Evolutionary conservation across 257 asterid genomes (phyloP), one percentile per base, ranked within the genome.

Genomic region (Solanum verrucosum): DNA sequence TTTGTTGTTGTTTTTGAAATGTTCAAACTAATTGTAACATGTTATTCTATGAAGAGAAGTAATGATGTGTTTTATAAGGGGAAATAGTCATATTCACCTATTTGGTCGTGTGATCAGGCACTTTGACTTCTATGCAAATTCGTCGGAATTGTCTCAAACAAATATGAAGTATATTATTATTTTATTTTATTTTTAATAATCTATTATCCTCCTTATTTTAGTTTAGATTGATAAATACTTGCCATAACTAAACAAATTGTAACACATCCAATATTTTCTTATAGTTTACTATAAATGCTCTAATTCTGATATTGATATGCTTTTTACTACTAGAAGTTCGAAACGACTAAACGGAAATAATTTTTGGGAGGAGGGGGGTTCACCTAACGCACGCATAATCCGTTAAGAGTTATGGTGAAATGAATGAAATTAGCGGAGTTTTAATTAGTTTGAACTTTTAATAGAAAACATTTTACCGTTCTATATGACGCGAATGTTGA

Each of bases 121-220:
- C 88, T 87, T 87, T 87, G 88, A 87, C 88, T 31, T 46, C 68
- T 21, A 87, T 52, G 86, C 38, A 34, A 33, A 77, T 77, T 77
- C 77, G 86, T 77, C 79, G 63, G 46, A 25, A 87, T 77, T 60
- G 8, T 77, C 25, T 44, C 34, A 13, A 73, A 33, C 83, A 86
- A 86, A 73, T n/a, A 4, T 85, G 21, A 35, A 35, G 9, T 65
- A 37, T 20, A 42, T 84, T 6, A 60, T 34, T 23, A 84, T n/a
- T 60, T 73, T 6, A 34, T 21, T 83, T 6, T 56, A 56, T 56
- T 5, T 25, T 33, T 1, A 59, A 59, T 31, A 31, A 33, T 84
- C 12, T 84, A 33, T 7, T 18, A 59, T 7, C 59, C 18, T 38
- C 12, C 31, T 12, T 38, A 78, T 40, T 78, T 44, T 78, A 40